Conservation (phyloP, 768 basidiomycete genomes). For the Leccinum longicurvipes region DNA sequence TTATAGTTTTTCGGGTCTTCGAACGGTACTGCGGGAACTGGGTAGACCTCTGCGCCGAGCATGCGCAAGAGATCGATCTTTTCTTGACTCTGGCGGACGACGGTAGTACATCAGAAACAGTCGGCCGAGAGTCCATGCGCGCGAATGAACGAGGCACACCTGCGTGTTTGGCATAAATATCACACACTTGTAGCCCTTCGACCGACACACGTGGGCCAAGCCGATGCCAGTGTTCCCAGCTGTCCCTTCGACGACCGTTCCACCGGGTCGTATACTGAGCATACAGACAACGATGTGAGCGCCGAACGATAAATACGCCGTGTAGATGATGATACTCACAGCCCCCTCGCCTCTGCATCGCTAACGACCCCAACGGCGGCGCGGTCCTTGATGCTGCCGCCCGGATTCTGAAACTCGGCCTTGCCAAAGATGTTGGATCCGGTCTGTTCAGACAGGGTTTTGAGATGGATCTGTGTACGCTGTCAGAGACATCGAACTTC, state of each 20-base stretch:
- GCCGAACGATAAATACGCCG: neutral
- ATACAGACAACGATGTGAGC: neutral
- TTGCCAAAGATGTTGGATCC: constrained; percentile 90
- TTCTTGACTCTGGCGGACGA: constrained; percentile 76
- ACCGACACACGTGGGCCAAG: constrained; percentile 90
- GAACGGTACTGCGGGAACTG: constrained; percentile 95
- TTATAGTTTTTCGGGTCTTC: too few species aligned
- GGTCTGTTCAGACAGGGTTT: constrained; percentile 74
- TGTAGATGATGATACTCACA: constrained; percentile 50
- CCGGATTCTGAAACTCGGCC: constrained; percentile 98
- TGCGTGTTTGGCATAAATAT: constrained; percentile 99
- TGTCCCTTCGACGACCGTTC: constrained; percentile 96
- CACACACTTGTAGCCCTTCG: constrained; percentile 93
- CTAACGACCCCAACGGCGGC: constrained; percentile 86
- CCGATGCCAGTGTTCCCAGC: constrained; percentile 99
- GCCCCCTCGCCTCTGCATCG: constrained; percentile 83
- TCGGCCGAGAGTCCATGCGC: too few species aligned
- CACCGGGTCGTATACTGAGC: constrained; percentile 78
- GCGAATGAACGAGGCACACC: constrained; percentile 36
- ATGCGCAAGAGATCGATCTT: constrained; percentile 97
- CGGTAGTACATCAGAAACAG: neutral
- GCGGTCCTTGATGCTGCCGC: constrained; percentile 96
- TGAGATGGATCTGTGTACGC: constrained; percentile 68
- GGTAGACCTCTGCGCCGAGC: constrained; percentile 95
- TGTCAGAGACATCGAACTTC: neutral